Evolutionary conservation across 345 rosid genomes (phyloP).

Genomic region (Geranium rotundifolium): DNA sequence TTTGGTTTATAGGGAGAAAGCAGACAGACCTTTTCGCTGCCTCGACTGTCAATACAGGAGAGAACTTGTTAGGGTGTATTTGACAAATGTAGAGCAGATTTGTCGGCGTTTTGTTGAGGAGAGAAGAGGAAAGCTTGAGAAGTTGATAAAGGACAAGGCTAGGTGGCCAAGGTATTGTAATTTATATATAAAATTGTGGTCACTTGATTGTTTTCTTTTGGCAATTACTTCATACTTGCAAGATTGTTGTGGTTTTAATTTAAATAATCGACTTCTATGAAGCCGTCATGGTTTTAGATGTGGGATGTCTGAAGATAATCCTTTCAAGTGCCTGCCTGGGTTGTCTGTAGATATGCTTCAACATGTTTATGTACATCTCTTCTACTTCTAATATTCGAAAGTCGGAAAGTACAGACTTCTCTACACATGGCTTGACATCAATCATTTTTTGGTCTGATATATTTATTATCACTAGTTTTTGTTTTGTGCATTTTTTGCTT

Average conservation of each 20-base stretch:
- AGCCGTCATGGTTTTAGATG: not conserved
- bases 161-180: slow-evolving; percentile 74
- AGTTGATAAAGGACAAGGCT: slow-evolving; percentile 65
- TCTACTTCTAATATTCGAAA: too few relatives aligned
- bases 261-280: too few relatives aligned
- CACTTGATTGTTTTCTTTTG: not conserved
- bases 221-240: too few relatives aligned
- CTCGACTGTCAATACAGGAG: slow-evolving; percentile 73
- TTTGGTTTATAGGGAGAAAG: slow-evolving; percentile 55
- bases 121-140: slow-evolving; percentile 57
- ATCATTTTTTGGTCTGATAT: too few relatives aligned
- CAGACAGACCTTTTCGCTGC: slow-evolving; percentile 90
- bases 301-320: not conserved
- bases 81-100: slow-evolving; percentile 78
- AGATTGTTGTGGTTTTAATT: too few relatives aligned
- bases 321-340: not conserved
- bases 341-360: not conserved
- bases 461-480: too few relatives aligned
- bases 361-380: not conserved
- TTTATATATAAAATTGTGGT: not conserved
- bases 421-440: too few relatives aligned
- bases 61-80: slow-evolving; percentile 86
- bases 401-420: too few relatives aligned
- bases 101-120: slow-evolving; percentile 82
- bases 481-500: not conserved